Conservation (phyloP, 2,329 filamentous ascomycete species). For the Fusarium sp. region DNA sequence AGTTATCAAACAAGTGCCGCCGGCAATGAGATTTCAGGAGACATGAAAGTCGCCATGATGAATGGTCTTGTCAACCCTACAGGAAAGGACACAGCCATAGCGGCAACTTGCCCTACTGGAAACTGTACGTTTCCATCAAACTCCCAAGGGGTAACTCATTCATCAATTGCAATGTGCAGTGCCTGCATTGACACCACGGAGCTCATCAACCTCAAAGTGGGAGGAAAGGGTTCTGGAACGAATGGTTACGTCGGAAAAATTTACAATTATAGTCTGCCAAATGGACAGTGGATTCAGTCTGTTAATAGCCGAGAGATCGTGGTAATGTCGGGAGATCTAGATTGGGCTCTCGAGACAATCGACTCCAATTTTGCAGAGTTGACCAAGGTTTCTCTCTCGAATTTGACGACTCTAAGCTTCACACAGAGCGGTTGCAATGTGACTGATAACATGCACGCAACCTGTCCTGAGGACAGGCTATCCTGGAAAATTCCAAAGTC, state of each 20-base stretch:
- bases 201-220: background rate
- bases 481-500: background rate
- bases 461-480: background rate
- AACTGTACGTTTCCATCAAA: conserved; percentile 4
- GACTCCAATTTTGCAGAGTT: background rate
- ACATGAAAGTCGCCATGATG: conserved; percentile 5
- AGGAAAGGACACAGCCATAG: background rate
- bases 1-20: fast-evolving
- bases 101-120: background rate
- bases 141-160: background rate
- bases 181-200: conserved; percentile 1
- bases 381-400: background rate
- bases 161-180: conserved; percentile 12
- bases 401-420: background rate
- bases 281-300: background rate
- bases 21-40: fast-evolving
- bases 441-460: background rate
- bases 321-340: background rate
- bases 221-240: fast-evolving
- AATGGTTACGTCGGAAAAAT: background rate
- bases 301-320: fast-evolving
- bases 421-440: background rate
- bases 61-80: conserved; percentile 9
- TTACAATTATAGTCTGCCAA: conserved; percentile 4
- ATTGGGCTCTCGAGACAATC: background rate